phyloP scores from a whole-genome alignment of 495 filamentous ascomycete genomes.

The Tetracladium marchalianum region DNA sequence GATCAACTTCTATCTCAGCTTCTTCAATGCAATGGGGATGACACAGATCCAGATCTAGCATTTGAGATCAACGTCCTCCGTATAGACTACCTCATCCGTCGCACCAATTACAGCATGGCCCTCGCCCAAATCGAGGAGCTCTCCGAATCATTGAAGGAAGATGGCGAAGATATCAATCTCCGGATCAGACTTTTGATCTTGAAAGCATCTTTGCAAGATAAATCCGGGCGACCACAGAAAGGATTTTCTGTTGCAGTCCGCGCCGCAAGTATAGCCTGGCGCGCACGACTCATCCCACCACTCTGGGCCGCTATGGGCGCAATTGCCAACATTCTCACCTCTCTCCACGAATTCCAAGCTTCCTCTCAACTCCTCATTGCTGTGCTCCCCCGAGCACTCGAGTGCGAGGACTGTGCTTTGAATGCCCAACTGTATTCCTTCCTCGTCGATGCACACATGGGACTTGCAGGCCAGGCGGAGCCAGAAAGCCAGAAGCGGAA shows the following conservation, averaged over 20 bases:
- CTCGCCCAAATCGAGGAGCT: conserved; percentile 59
- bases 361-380: conserved; percentile 56
- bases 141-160: conserved; percentile 51
- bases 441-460: conserved; percentile 79
- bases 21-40: conserved; percentile 33
- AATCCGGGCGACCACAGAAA: conserved; percentile 61
- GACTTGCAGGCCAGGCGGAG: conserved; percentile 52
- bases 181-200: conserved; percentile 65
- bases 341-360: conserved; percentile 64
- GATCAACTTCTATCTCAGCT: conserved; percentile 54
- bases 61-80: conserved; percentile 60
- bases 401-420: conserved; percentile 57
- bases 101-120: conserved; percentile 51
- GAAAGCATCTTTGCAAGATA: conserved; percentile 66
- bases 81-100: conserved; percentile 61
- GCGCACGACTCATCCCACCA: conserved; percentile 57
- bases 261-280: conserved; percentile 67
- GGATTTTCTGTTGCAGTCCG: conserved; percentile 77
- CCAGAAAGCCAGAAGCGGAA: conserved; percentile 24
- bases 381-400: conserved; percentile 73
- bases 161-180: conserved; percentile 63
- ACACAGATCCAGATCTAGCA: conserved; percentile 54
- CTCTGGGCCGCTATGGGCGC: conserved; percentile 71
- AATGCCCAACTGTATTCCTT: conserved; percentile 59
- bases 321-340: conserved; percentile 58